Evolutionary conservation across 2,329 filamentous ascomycete genomes (phyloP).

Genomic region (Cladophialophora psammophila): DNA sequence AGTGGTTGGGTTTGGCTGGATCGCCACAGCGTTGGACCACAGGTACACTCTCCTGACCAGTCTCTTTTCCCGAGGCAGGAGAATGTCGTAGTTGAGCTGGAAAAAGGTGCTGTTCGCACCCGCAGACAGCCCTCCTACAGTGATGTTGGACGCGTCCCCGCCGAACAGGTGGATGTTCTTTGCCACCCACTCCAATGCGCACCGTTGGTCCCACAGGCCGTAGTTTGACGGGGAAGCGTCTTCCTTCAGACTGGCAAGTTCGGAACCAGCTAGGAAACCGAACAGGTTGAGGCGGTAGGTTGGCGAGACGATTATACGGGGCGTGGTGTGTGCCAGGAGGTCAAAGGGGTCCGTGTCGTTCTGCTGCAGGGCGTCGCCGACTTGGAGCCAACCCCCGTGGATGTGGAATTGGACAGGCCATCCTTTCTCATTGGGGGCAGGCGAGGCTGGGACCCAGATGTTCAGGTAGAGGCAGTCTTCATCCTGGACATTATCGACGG

Average conservation of each 20-base stretch:
- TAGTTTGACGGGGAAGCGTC: constrained; percentile 49
- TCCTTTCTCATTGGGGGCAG: constrained; percentile 33
- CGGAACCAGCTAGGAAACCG: constrained; percentile 56
- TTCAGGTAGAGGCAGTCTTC: constrained; percentile 61
- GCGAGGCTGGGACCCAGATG: constrained; percentile 55
- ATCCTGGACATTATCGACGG: constrained; percentile 43
- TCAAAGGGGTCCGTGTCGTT: constrained; percentile 55
- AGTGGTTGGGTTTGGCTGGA: constrained; percentile 51
- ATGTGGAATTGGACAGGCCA: constrained; percentile 47
- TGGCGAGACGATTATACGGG: constrained; percentile 52
- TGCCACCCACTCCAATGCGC: constrained; percentile 61
- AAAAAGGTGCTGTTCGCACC: constrained; percentile 55
- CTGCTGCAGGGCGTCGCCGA: constrained; percentile 55
- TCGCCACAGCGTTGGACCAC: constrained; percentile 56
- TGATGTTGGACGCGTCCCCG: constrained; percentile 57
- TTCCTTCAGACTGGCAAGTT: constrained; percentile 46
- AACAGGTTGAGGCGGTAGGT: constrained; percentile 60
- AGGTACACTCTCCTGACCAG: constrained; percentile 52
- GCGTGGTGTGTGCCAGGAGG: constrained; percentile 47
- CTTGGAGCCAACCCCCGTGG: constrained; percentile 59
- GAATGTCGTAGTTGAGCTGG: constrained; percentile 51
- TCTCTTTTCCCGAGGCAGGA: constrained; percentile 34
- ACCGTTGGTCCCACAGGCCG: constrained; percentile 58
- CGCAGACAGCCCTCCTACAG: constrained; percentile 54
- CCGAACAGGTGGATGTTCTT: constrained; percentile 57